These are phyloP conservation scores for Cyclostephanos invisitatus DNA, from an alignment of 108 stramenopile species.

Conservation along the genomic window DNA sequence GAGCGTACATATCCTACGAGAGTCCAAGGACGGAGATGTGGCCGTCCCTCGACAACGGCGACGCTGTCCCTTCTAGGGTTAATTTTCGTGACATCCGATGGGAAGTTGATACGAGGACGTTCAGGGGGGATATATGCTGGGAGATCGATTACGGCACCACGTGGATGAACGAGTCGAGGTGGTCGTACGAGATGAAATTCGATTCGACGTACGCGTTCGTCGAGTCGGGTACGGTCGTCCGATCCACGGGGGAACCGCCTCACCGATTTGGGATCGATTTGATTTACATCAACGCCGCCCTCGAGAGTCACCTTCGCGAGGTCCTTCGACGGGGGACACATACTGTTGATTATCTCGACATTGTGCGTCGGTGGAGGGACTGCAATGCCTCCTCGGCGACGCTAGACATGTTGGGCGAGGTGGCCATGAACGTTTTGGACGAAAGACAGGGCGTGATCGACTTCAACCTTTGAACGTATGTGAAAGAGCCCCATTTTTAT, in stretches of 20 bases:
- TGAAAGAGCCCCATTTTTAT: no score
- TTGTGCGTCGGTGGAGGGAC: conserved; percentile 22
- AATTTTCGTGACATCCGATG: conserved; percentile 56
- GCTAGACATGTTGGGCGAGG: conserved; percentile 25
- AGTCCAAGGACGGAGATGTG: conserved; percentile 52
- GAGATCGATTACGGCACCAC: conserved; percentile 58
- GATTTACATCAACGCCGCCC: conserved; percentile 44
- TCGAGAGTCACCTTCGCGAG: conserved; percentile 21
- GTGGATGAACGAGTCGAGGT: conserved; percentile 60
- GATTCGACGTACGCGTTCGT: conserved; percentile 59
- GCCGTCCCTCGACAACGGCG: conserved; percentile 73
- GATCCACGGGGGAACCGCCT: conserved; percentile 22
- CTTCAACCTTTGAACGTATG: conserved; percentile 21
- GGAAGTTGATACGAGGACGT: conserved; percentile 48
- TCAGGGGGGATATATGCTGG: conserved; percentile 73
- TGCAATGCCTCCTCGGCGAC: conserved; percentile 15
- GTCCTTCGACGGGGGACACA: background rate
- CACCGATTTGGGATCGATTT: conserved; percentile 40
- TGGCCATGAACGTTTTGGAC: conserved; percentile 29
- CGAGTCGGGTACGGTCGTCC: conserved; percentile 50
- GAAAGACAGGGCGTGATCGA: conserved; percentile 15
- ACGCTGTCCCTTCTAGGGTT: conserved; percentile 56
- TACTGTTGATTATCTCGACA: conserved; percentile 23
- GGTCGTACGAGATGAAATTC: conserved; percentile 76
- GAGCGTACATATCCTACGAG: conserved; percentile 76